Percentiles rank a stretch among this genome's conserved stretches.
Evolutionary conservation across 768 basidiomycete species (phyloP).

Genomic region (Lepiota subincarnata): DNA sequence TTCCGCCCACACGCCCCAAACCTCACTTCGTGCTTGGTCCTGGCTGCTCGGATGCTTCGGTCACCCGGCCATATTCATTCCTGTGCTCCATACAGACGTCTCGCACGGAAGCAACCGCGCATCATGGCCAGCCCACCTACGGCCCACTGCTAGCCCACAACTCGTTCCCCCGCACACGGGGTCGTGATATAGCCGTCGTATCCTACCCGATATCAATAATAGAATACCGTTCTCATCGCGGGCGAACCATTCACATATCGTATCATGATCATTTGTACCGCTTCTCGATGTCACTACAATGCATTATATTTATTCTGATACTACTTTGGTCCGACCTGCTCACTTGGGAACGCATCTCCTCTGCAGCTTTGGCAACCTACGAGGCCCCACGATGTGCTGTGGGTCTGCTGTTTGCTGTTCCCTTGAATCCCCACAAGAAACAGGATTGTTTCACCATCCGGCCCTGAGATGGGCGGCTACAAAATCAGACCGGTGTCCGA

Average conservation of each 20-base stretch:
- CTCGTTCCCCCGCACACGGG: not conserved
- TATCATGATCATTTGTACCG: constrained; percentile 12
- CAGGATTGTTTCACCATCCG: no score
- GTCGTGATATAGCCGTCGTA: constrained; percentile 5
- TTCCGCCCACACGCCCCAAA: not conserved
- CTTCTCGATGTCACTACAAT: constrained; percentile 10
- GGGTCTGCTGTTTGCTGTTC: not conserved
- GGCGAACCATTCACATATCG: constrained; percentile 10
- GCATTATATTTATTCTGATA: constrained; percentile 10
- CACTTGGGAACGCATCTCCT: constrained; percentile 1
- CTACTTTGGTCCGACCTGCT: constrained; percentile 11
- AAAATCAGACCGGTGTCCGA: no score
- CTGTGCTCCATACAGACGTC: not conserved
- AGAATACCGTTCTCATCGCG: constrained; percentile 13
- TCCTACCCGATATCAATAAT: constrained; percentile 9
- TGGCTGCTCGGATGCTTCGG: not conserved
- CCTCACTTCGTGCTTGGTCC: not conserved
- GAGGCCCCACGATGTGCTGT: not conserved
- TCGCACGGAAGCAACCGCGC: not conserved
- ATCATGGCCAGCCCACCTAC: not conserved
- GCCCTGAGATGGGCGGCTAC: no score
- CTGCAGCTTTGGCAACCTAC: not conserved
- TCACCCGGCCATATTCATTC: not conserved
- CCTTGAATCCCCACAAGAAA: no score
- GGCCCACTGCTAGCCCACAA: not conserved